A percentile compares a stretch with the other conserved stretches of the same genome.
Conservation (phyloP, 768 basidiomycete species). For the Candolleomyces aberdarensis region DNA sequence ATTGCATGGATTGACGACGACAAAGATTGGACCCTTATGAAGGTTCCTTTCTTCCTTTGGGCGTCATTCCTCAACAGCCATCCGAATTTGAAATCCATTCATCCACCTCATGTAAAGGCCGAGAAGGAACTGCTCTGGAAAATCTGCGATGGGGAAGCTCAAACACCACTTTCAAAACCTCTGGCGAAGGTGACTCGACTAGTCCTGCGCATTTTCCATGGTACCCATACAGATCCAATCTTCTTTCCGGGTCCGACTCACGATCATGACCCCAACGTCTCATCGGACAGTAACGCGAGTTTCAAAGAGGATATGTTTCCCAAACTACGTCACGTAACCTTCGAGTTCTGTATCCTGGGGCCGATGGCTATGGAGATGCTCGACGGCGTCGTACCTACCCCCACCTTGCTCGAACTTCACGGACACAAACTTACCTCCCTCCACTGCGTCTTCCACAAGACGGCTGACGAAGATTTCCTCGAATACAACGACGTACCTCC, state of each 20-base stretch:
- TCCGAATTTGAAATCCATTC: neutral
- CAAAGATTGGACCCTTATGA: neutral
- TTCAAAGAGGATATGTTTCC: neutral
- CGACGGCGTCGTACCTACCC: neutral
- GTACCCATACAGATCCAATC: too few relatives aligned
- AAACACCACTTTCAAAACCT: neutral
- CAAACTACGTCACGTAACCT: neutral
- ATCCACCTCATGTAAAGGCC: neutral
- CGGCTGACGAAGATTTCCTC: neutral
- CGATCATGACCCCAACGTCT: too few relatives aligned
- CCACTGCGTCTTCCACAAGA: neutral
- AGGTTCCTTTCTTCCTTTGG: neutral
- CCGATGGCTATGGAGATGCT: constrained; percentile 6
- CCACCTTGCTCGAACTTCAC: neutral
- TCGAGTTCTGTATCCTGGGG: neutral
- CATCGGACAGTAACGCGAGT: neutral
- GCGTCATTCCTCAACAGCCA: neutral
- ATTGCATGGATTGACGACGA: neutral
- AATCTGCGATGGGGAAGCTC: neutral
- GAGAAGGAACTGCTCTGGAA: neutral
- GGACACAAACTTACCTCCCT: constrained; percentile 5
- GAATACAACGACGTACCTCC: neutral
- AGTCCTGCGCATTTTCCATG: neutral
- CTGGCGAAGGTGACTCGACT: neutral
- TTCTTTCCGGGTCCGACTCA: too few relatives aligned